Conservation (phyloP, 441 rosid genomes). For the Biscutella laevigata region DNA sequence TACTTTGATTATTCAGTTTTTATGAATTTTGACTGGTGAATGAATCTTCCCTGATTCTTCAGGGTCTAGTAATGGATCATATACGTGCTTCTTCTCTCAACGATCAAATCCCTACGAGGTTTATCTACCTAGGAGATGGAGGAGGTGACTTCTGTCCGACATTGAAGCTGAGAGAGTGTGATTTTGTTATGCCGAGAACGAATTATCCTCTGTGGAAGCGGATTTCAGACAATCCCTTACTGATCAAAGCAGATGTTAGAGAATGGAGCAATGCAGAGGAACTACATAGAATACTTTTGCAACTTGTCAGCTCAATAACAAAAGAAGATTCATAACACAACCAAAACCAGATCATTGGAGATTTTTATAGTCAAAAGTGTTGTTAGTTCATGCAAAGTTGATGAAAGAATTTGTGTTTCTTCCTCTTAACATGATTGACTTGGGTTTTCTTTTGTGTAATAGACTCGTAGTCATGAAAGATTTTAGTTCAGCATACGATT, state of each 20-base stretch:
- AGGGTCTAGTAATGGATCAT: slow-evolving; percentile 63
- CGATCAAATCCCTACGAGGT: slow-evolving; percentile 23
- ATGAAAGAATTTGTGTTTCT: not conserved
- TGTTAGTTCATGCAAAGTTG: not conserved
- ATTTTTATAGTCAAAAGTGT: not conserved
- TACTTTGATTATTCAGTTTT: not conserved
- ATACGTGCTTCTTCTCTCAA: slow-evolving; percentile 25
- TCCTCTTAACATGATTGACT: not conserved
- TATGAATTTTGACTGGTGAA: not conserved
- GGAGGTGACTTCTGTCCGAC: slow-evolving; percentile 73
- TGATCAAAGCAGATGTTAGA: slow-evolving; percentile 58
- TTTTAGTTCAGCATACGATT: not conserved
- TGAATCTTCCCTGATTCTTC: not conserved
- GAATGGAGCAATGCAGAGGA: slow-evolving; percentile 68
- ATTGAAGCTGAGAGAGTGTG: slow-evolving; percentile 47
- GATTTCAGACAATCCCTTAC: slow-evolving; percentile 31
- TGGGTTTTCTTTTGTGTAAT: not conserved
- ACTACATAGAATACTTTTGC: slow-evolving; percentile 39
- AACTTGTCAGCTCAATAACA: slow-evolving; percentile 31
- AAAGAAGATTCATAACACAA: slow-evolving; percentile 11
- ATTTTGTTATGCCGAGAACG: slow-evolving; percentile 67
- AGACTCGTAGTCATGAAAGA: too few relatives aligned
- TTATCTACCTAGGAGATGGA: slow-evolving; percentile 82
- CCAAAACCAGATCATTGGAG: too few relatives aligned
- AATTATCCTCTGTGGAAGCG: slow-evolving; percentile 51